Evolutionary conservation across 768 basidiomycete genomes (phyloP), one percentile per base, ranked within the genome.

Genomic region (Tricholoma matsutake): DNA sequence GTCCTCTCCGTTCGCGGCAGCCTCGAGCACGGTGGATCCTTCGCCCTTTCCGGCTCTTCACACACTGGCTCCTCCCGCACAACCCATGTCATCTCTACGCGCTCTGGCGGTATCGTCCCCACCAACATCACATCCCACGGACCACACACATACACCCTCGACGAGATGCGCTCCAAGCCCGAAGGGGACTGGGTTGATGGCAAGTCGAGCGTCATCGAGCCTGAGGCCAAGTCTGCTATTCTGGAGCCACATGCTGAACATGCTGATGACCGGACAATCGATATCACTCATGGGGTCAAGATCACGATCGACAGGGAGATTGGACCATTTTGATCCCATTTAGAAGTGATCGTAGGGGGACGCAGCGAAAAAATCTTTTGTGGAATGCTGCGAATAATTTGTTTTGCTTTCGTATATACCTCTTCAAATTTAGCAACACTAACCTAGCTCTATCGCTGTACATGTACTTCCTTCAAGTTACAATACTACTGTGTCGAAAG

Each of bases 1-100:
- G 81, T 94, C 64, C 88, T 94, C 67, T 83, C 84, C 63, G 87
- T 94, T 55, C 86, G 89, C 58, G 92, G 91, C n/a, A 72, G 84
- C 25, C 89, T 93, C 71, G 81, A 77, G 22, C 73, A 82, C 43
- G 92, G 92, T 43, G 92, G 92, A 20, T 78, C 81, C 49, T 93
- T 92, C 70, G 83, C 84, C 14, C 72, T 81, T n/a, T 81, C 82
- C 58, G 82, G 74, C 28, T 75, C 80, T 4, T 67, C 74, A 31
- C 69, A 68, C 56, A 70, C 72, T 18, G 72, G 71, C 59, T 82
- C 83, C n/a, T 81, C 79, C 32, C 78, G 81, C 64, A 78, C 78
- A 6, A 81, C 82, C n/a, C 79, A 82, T 67, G 83, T 82, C 64
- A 76, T 81, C 54, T 79, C 79, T 29, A 77, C 77, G 10, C 82